phyloP scores from a whole-genome alignment of 306 rosid species.

The Cucurbita maxima region DNA sequence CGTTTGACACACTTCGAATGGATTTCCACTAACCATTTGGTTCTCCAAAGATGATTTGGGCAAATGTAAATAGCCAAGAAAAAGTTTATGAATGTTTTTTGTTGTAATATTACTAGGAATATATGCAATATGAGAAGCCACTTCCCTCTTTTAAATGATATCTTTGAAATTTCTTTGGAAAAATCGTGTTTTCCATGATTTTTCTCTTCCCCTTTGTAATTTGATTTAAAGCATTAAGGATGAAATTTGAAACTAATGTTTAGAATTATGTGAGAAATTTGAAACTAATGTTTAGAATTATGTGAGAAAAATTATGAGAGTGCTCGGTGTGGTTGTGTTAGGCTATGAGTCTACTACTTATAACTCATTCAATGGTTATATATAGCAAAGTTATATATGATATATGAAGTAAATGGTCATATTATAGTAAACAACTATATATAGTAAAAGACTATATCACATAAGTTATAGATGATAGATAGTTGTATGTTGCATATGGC shows the following conservation, averaged over 20 bases:
- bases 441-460: no score
- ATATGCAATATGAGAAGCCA: not conserved
- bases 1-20: not conserved
- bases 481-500: no score
- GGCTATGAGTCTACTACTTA: no score
- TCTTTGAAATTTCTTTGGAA: not conserved
- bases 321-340: not conserved
- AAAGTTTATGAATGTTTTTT: not conserved
- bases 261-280: not conserved
- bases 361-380: no score
- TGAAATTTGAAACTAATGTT: not conserved
- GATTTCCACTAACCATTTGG: not conserved
- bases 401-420: no score
- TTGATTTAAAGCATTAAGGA: not conserved
- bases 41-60: not conserved
- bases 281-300: not conserved
- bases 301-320: not conserved
- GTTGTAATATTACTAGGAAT: no score
- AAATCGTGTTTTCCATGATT: no score
- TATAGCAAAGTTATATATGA: no score
- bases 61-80: constrained; percentile 6
- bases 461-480: no score
- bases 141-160: not conserved
- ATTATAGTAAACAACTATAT: no score
- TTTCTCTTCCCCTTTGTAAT: no score